Evolutionary conservation across 495 filamentous ascomycete genomes (phyloP).

Genomic region (Lasiosphaeria hispida): DNA sequence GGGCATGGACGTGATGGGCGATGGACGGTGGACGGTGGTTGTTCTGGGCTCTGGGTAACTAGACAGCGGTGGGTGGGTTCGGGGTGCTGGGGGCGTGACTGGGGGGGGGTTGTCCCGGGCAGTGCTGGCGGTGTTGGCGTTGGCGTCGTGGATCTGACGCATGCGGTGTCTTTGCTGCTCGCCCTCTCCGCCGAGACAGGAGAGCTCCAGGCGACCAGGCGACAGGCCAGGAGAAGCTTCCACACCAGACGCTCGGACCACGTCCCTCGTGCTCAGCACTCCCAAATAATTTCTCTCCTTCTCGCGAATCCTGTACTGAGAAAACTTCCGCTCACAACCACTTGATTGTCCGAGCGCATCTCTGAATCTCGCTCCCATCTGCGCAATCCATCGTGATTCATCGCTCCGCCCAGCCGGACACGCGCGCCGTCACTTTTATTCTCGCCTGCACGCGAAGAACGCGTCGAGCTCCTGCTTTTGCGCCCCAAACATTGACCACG

Average conservation of each 20-base stretch:
- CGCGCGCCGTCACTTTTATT: conserved; percentile 16
- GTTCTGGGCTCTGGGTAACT: too few species aligned
- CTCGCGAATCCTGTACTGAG: conserved; percentile 22
- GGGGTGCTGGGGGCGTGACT: neutral
- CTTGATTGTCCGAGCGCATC: conserved; percentile 26
- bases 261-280: conserved; percentile 19
- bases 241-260: conserved; percentile 33
- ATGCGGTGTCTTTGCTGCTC: neutral
- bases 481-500: conserved; percentile 18
- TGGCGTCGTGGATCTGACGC: conserved; percentile 18
- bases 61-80: too few species aligned
- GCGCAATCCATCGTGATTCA: conserved; percentile 27
- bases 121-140: neutral
- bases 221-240: conserved; percentile 16
- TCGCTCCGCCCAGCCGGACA: conserved; percentile 17
- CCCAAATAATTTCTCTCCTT: conserved; percentile 34
- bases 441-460: conserved; percentile 25
- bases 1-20: too few species aligned
- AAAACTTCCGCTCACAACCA: conserved; percentile 32
- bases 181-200: neutral
- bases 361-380: conserved; percentile 14
- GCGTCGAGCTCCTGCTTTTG: conserved; percentile 26
- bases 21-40: too few species aligned
- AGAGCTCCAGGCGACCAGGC: conserved; percentile 7
- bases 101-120: neutral